Percentiles rank a stretch among this genome's conserved stretches.
Evolutionary conservation across 2,329 filamentous ascomycete species (phyloP).

Genomic region (Chaetomium sp.): DNA sequence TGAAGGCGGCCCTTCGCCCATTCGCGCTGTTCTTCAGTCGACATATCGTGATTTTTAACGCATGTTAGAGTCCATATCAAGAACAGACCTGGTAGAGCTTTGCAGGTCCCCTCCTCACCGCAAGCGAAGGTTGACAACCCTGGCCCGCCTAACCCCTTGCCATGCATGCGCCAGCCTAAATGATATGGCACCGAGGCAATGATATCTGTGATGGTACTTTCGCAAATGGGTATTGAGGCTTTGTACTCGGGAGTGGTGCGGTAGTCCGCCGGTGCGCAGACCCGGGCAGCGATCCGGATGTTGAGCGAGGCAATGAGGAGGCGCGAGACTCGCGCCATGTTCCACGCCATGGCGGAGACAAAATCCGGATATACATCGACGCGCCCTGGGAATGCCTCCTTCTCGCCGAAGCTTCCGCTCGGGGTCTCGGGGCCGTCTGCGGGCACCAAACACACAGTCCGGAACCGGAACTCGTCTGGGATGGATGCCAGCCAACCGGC

Average conservation of each 20-base stretch:
- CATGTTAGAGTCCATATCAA: constrained; percentile 61
- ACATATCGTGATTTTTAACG: constrained; percentile 58
- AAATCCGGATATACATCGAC: constrained; percentile 62
- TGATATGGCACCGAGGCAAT: constrained; percentile 63
- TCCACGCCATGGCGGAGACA: constrained; percentile 60
- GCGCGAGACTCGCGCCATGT: constrained; percentile 56
- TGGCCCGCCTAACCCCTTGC: constrained; percentile 43
- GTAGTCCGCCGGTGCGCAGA: constrained; percentile 61
- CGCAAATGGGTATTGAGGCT: constrained; percentile 53
- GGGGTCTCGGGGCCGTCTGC: constrained; percentile 49
- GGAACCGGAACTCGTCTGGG: constrained; percentile 52
- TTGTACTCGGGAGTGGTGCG: constrained; percentile 63
- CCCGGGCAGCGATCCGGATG: constrained; percentile 62
- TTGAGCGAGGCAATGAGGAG: constrained; percentile 58
- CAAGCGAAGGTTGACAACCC: constrained; percentile 53
- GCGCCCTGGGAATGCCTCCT: constrained; percentile 61
- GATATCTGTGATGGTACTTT: constrained; percentile 58
- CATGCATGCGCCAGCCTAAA: constrained; percentile 59
- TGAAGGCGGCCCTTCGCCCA: constrained; percentile 58
- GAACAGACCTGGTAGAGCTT: constrained; percentile 61
- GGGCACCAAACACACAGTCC: constrained; percentile 54
- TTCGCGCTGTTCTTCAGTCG: constrained; percentile 58
- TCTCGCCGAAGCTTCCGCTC: constrained; percentile 50
- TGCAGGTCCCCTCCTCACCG: constrained; percentile 53
- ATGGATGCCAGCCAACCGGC: constrained; percentile 54